Conservation (phyloP, 331 rosid genomes). For the Arachis monticola region DNA sequence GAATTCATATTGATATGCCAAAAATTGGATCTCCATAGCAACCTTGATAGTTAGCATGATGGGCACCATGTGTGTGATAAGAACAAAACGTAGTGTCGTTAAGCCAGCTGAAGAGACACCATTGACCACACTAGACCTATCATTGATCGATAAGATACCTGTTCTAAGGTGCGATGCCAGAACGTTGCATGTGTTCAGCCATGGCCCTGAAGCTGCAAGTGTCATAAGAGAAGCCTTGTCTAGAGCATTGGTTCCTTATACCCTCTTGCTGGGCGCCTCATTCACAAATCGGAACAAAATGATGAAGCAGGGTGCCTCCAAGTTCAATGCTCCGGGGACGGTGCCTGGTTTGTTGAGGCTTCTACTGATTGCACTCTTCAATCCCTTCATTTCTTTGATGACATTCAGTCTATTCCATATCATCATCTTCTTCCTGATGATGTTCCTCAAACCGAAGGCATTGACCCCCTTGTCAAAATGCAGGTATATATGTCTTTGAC, state of each 20-base stretch:
- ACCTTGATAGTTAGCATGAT: conserved; percentile 17
- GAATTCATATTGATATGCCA: background rate
- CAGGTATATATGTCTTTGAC: conserved; percentile 47
- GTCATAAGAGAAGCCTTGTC: conserved; percentile 65
- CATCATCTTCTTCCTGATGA: conserved; percentile 58
- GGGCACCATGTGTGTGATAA: conserved; percentile 50
- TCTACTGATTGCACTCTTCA: conserved; percentile 48
- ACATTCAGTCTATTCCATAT: conserved; percentile 47
- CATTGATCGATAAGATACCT: conserved; percentile 57
- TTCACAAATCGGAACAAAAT: no score
- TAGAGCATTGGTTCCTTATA: conserved; percentile 69
- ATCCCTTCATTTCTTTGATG: conserved; percentile 55
- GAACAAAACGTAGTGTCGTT: conserved; percentile 49
- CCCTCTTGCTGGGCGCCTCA: conserved; percentile 71
- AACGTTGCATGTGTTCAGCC: conserved; percentile 69
- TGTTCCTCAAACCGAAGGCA: conserved; percentile 36
- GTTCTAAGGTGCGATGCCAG: conserved; percentile 63
- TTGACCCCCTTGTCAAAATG: conserved; percentile 65
- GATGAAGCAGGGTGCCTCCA: conserved; percentile 38
- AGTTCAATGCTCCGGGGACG: conserved; percentile 63
- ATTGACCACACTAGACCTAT: conserved; percentile 51
- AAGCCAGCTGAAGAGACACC: conserved; percentile 59
- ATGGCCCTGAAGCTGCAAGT: conserved; percentile 48
- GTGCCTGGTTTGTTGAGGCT: conserved; percentile 73
- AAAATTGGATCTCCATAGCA: background rate